Percentiles rank a stretch among this genome's conserved stretches.
Evolutionary conservation across 106 monocot genomes (phyloP).

Genomic region (Platanthera guangdongensis): DNA sequence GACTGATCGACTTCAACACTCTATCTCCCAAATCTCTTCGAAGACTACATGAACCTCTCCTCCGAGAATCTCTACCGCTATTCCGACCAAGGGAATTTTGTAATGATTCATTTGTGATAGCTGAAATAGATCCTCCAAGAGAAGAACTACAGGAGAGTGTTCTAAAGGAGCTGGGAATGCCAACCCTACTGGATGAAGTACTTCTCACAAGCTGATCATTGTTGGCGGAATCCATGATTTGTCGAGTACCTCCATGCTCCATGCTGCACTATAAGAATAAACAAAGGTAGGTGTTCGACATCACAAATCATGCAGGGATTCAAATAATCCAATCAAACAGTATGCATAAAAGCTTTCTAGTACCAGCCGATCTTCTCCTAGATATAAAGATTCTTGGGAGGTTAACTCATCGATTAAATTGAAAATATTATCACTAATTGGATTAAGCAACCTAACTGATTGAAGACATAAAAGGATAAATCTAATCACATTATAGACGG

Average conservation of each 20-base stretch:
- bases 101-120: slow-evolving; percentile 4
- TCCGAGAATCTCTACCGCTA: slow-evolving; percentile 17
- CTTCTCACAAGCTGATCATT: background rate
- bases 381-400: background rate
- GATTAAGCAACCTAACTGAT: background rate
- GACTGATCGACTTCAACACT: slow-evolving; percentile 36
- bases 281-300: background rate
- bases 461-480: background rate
- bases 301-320: background rate
- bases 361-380: background rate
- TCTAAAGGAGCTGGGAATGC: slow-evolving; percentile 8
- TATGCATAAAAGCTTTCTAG: background rate
- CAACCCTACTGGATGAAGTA: slow-evolving; percentile 10
- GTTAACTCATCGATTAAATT: background rate
- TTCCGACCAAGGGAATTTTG: slow-evolving; percentile 19
- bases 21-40: slow-evolving; percentile 28
- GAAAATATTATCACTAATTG: background rate
- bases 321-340: background rate
- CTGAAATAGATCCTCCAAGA: background rate
- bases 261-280: background rate
- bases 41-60: slow-evolving; percentile 27
- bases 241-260: background rate
- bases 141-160: slow-evolving; percentile 16
- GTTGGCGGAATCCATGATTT: background rate
- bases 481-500: background rate